Base-by-base conservation (phyloP, 495 filamentous ascomycete species). In the Penicillium dipodomyicola region DNA sequence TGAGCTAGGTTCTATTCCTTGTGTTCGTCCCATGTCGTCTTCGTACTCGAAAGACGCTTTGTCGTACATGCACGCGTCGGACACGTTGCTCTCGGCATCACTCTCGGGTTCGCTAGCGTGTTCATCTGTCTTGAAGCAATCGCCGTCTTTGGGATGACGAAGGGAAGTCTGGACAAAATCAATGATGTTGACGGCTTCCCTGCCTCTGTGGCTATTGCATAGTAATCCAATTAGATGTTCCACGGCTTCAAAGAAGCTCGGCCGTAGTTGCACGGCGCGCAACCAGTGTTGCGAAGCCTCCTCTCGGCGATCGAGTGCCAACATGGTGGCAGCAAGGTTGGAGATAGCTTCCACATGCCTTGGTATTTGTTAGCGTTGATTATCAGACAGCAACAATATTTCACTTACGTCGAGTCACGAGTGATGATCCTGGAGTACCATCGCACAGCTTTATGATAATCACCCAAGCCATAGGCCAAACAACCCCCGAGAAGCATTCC, bases 321-420 rank as follows among this genome's bases (percentile, higher is more conserved):
- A 84, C 11, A 96, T 73, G 4, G 93, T 92, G 20, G 92, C 92
- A 8, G 93, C 94, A 32, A 94, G 81, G 67, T 97, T 97, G 8
- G 93, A 96, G 45, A 94, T 89, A 17, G 93, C 93, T 69, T 97
- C 94, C 25, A 97, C 91, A 68, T 99, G 92, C 56, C 89, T 96
- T 96, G 52, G 22, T 45, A 44, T 3, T 30, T 37, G 32, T 52
- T 39, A 68, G 43, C 52, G 43, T 56, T n/a, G 47, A 33, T 42
- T 20, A n/a, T 35, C 9, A 33, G 25, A 10, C 8, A 48, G 20
- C 25, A 19, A 33, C 8, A 10, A 35, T 22, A 29, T 56, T 22
- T 39, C 49, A 77, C 86, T 75, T 72, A 95, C 89, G 84, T 85
- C 59, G 84, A 71, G 71, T 98, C 90, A 20, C 91, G 74, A n/a